A percentile compares a stretch with the other conserved stretches of the same genome.
These are phyloP conservation scores for Prunus salicina DNA, from an alignment of 306 rosid species.

Conservation along the genomic window DNA sequence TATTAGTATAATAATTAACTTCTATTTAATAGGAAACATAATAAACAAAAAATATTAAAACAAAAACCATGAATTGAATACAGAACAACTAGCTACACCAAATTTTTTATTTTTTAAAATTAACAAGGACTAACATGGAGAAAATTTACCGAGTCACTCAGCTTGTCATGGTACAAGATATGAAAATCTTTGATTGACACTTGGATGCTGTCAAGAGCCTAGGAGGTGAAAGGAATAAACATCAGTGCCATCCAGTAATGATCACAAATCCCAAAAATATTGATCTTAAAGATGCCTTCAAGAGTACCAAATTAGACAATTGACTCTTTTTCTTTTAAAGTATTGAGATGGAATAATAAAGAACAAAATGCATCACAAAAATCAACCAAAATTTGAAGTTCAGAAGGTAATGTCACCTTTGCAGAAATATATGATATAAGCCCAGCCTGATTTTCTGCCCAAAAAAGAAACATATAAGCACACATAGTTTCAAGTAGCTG, in stretches of 20 bases:
- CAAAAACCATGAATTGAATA: background rate
- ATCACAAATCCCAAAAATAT: background rate
- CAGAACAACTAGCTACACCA: background rate
- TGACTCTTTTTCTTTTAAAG: background rate
- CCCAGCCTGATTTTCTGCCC: conserved; percentile 78
- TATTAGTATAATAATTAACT: background rate
- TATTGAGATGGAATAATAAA: background rate
- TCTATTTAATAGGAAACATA: background rate
- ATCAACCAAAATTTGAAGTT: background rate
- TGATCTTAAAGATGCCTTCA: background rate
- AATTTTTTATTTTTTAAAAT: background rate
- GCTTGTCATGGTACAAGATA: conserved; percentile 53
- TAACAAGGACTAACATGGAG: background rate
- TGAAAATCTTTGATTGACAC: conserved; percentile 79
- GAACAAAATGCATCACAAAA: background rate
- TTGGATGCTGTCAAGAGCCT: conserved; percentile 94
- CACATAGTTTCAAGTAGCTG: conserved; percentile 8
- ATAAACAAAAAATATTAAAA: background rate
- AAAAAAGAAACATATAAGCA: conserved; percentile 16
- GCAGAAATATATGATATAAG: conserved; percentile 75
- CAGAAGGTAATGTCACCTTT: conserved; percentile 56
- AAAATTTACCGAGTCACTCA: conserved; percentile 52
- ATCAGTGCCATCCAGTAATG: conserved; percentile 13
- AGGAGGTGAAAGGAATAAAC: conserved; percentile 7
- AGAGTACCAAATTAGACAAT: background rate